Percentiles rank a stretch among this genome's conserved stretches.
These are phyloP conservation scores for Candida albicans DNA, from an alignment of 1,139 yeast species.

Conservation along the genomic window DNA sequence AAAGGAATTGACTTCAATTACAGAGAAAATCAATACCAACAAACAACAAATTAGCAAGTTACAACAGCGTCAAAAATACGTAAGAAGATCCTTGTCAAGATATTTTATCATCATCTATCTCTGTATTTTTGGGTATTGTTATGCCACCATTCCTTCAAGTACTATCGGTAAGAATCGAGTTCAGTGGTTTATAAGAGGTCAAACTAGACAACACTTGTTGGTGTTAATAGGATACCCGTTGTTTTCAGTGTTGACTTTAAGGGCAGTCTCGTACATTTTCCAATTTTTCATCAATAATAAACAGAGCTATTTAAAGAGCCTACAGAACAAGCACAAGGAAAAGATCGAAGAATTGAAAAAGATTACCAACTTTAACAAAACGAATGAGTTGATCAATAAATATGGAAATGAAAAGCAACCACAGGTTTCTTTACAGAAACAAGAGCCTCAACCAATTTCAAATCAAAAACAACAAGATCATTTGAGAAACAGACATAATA, in stretches of 20 bases:
- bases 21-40: conserved; percentile 33
- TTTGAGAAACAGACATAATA: neutral
- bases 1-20: conserved; percentile 45
- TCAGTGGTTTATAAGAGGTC: conserved; percentile 27
- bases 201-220: conserved; percentile 19
- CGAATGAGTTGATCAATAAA: conserved; percentile 68
- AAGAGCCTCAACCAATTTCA: neutral
- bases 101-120: conserved; percentile 36
- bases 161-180: conserved; percentile 20
- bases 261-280: conserved; percentile 24
- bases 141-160: conserved; percentile 23
- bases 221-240: conserved; percentile 33
- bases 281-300: conserved; percentile 24
- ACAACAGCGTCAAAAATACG: conserved; percentile 12
- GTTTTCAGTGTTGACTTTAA: conserved; percentile 20
- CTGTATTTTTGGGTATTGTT: conserved; percentile 26
- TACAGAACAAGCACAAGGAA: conserved; percentile 53
- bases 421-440: neutral
- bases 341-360: conserved; percentile 77
- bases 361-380: conserved; percentile 73
- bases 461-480: conserved; percentile 6
- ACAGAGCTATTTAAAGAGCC: conserved; percentile 19
- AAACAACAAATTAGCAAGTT: conserved; percentile 21
- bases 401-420: conserved; percentile 30
- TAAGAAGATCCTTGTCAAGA: conserved; percentile 17